Evolutionary conservation across 805 yeast species (phyloP), one percentile per base, ranked within the genome.

Genomic region (Ogataea nitratoaversa): DNA sequence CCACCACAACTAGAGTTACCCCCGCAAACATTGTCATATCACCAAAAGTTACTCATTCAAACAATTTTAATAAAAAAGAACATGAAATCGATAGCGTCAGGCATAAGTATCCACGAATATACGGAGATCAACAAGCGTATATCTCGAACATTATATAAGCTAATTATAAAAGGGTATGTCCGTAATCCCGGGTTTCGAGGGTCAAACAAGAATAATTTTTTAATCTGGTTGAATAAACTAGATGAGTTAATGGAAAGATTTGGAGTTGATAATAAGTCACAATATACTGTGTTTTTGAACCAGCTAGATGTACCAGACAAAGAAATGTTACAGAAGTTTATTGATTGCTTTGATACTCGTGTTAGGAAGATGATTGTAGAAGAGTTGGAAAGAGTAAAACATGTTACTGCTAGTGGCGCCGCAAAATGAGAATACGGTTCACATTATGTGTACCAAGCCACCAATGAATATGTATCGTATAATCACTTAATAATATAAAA

Each of bases 111-210:
- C 9, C 39, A 42, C 1, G 32, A 46, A 19, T 86, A 80, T 54
- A 82, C 87, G 3, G 58, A 57, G 13, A 69, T 84, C 40, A 85
- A 85, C 60, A 76, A 75, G 61, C 62, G 62, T 3, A 79, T 84
- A 5, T 82, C 90, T 12, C 67, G 86, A 38, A 63, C 65, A 32
- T 57, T 84, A 16, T 85, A 86, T 55, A 60, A 61, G 16, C 30
- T 47, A 12, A 41, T 60, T 1, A 19, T 38, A 28, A n/a, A n/a
- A n/a, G n/a, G n/a, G n/a, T n/a, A n/a, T n/a, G n/a, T n/a, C n/a
- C n/a, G n/a, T n/a, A n/a, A n/a, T n/a, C n/a, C n/a, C n/a, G n/a
- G n/a, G n/a, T n/a, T n/a, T n/a, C n/a, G n/a, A n/a, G n/a, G n/a
- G n/a, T 14, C 20, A 22, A 22, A 7, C 9, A 34, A 50, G 23